A percentile compares a stretch with the other conserved stretches of the same genome.
Evolutionary conservation across 345 rosid genomes (phyloP).

Genomic region (Turnera subulata): DNA sequence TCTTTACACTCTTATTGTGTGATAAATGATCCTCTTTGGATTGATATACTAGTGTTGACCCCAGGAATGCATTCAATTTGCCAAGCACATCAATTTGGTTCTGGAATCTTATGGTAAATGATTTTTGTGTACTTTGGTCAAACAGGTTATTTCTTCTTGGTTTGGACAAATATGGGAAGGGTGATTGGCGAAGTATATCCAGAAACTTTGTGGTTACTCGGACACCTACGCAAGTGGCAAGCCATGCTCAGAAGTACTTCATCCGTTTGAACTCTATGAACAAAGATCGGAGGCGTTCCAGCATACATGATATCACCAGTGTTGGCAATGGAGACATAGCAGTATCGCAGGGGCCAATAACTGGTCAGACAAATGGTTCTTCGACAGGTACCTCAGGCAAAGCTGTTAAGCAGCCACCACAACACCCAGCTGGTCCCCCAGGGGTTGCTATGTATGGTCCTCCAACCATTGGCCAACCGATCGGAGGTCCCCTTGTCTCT

Average conservation of each 20-base stretch:
- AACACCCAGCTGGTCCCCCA: slow-evolving; percentile 38
- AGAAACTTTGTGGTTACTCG: slow-evolving; percentile 92
- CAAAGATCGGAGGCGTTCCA: slow-evolving; percentile 90
- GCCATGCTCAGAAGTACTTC: slow-evolving; percentile 96
- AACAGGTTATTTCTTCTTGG: slow-evolving; percentile 94
- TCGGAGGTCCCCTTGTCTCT: slow-evolving; percentile 73
- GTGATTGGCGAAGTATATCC: slow-evolving; percentile 98
- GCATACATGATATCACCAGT: slow-evolving; percentile 94
- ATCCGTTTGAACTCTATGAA: slow-evolving; percentile 88
- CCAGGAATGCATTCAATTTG: too few relatives aligned
- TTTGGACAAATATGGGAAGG: slow-evolving; percentile 94
- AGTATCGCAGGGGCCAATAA: slow-evolving; percentile 75
- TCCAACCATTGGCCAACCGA: slow-evolving; percentile 75
- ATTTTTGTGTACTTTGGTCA: slow-evolving; percentile 8
- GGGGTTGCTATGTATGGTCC: slow-evolving; percentile 56
- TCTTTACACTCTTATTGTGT: too few relatives aligned
- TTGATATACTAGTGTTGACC: too few relatives aligned
- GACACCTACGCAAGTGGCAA: slow-evolving; percentile 98
- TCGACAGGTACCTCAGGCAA: slow-evolving; percentile 48
- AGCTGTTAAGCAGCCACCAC: slow-evolving; percentile 54
- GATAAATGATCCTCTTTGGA: too few relatives aligned
- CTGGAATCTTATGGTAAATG: too few relatives aligned
- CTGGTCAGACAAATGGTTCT: slow-evolving; percentile 73
- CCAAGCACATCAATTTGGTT: too few relatives aligned
- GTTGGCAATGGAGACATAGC: slow-evolving; percentile 69